These are phyloP conservation scores for Lojkania enalia DNA, from an alignment of 2,329 filamentous ascomycete genomes.

Conservation along the genomic window DNA sequence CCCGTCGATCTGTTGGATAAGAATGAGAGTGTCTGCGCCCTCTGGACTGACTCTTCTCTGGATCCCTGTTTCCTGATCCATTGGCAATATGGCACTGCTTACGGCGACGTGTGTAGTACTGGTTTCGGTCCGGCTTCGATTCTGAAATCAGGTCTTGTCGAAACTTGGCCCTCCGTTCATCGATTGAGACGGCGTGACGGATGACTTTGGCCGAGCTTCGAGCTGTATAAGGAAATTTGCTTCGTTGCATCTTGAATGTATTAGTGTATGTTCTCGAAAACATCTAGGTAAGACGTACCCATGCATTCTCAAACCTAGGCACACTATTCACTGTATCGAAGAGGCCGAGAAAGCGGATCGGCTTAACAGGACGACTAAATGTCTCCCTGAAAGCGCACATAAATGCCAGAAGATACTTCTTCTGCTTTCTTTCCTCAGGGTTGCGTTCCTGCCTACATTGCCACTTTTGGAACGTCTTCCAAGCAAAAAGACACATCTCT, in stretches of 20 bases:
- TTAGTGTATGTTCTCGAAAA: too few relatives aligned
- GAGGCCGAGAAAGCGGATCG: slow-evolving; percentile 75
- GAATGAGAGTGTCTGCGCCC: too few relatives aligned
- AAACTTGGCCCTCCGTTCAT: slow-evolving; percentile 72
- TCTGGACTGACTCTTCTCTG: background rate
- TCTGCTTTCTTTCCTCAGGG: slow-evolving; percentile 53
- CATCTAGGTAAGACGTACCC: too few relatives aligned
- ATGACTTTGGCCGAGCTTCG: slow-evolving; percentile 62
- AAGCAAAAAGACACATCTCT: slow-evolving; percentile 81
- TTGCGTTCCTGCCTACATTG: slow-evolving; percentile 58
- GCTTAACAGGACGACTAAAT: slow-evolving; percentile 73
- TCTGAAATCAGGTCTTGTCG: slow-evolving; percentile 67
- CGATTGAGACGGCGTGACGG: slow-evolving; percentile 70
- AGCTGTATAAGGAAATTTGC: slow-evolving; percentile 70
- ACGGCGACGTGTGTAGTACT: slow-evolving; percentile 45
- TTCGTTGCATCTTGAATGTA: slow-evolving; percentile 83
- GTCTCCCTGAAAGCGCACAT: slow-evolving; percentile 82
- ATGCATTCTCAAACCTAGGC: slow-evolving; percentile 71
- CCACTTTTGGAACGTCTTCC: slow-evolving; percentile 79
- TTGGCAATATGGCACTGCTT: slow-evolving; percentile 22
- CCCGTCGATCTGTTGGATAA: slow-evolving; percentile 24
- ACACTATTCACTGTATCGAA: slow-evolving; percentile 85
- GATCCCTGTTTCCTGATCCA: background rate
- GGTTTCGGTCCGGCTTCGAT: slow-evolving; percentile 34
- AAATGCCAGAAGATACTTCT: slow-evolving; percentile 69